Evolutionary conservation across 2,329 filamentous ascomycete species (phyloP).

Genomic region (Alternaria infectoria): DNA sequence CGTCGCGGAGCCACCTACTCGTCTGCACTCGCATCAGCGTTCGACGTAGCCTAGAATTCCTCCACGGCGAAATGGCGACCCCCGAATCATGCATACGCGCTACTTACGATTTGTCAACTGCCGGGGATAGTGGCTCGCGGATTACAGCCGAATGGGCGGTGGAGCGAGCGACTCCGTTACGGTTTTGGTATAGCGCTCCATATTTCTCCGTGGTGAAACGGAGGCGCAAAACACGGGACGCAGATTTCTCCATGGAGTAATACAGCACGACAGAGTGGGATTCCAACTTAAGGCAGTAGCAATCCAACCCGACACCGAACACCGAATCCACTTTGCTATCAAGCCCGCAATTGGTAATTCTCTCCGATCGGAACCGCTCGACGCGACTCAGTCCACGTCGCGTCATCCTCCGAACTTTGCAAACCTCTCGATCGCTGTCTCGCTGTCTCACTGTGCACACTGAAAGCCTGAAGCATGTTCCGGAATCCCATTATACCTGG

Average conservation of each 20-base stretch:
- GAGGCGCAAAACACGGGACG: neutral
- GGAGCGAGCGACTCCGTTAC: neutral
- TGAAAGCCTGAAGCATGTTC: neutral
- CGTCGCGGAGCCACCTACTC: neutral
- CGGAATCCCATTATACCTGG: constrained; percentile 51
- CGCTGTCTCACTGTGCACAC: neutral
- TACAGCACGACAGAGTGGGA: neutral
- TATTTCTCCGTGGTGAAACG: neutral
- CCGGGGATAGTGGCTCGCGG: neutral
- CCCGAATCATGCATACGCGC: neutral
- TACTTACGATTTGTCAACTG: neutral
- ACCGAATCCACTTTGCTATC: neutral
- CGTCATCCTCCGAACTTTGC: neutral
- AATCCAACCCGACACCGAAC: neutral
- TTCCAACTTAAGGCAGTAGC: neutral
- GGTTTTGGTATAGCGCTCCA: neutral
- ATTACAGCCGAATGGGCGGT: neutral
- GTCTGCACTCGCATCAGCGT: too few relatives aligned
- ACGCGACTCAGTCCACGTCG: neutral
- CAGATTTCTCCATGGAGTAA: neutral
- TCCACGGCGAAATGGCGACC: neutral
- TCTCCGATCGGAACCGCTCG: neutral
- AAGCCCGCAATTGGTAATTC: neutral
- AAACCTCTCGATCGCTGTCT: neutral
- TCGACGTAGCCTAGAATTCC: neutral